Evolutionary conservation across 75 land plant species (phyloP), one percentile per base, ranked within the genome.

Genomic region (Ceratopteris richardii): DNA sequence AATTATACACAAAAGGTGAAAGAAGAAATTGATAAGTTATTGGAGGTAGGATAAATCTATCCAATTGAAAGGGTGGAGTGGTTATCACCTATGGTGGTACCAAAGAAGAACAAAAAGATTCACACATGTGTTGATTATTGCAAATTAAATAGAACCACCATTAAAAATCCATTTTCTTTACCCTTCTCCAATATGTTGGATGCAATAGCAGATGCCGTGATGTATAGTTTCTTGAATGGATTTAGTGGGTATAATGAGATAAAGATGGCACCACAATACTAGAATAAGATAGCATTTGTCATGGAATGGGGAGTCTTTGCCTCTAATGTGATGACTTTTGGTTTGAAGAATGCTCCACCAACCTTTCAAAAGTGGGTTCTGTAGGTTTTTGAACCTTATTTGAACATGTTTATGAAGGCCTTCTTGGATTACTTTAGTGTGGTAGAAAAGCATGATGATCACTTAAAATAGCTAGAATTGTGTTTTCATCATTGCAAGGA

Each of bases 391-490:
- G 21, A 10, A 10, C 2, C 33, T 29, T 21, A 33, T 10, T 44
- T 61, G 0, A 29, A 39, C 14, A 22, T 23, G 0, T 63, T 48
- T 0, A 63, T 51, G 58, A 0, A 1, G 0, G 39, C 51, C 0
- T 63, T 63, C 40, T 28, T 63, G 26, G 66, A 63, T 11, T 0
- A 63, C 50, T 63, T 63, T 37, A 52, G 57, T 31, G 60, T 63
- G 3, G 48, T 14, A 29, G 47, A 31, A 14, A 46, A 52, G 17
- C 1, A 26, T 2, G 30, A 63, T 5, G n/a, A 13, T 10, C 60
- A 63, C 60, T 3, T 33, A 9, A 33, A 33, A 9, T 9, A 33
- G 3, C 9, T 33, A 9, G 9, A 9, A 33, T 33, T 33, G 37
- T 33, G 37, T 33, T 33, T 33, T 33, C 9, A 33, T 3, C 3